Percentiles rank a stretch among this genome's conserved stretches.
Evolutionary conservation across 257 asterid genomes (phyloP).

Genomic region (Nicotiana attenuata): DNA sequence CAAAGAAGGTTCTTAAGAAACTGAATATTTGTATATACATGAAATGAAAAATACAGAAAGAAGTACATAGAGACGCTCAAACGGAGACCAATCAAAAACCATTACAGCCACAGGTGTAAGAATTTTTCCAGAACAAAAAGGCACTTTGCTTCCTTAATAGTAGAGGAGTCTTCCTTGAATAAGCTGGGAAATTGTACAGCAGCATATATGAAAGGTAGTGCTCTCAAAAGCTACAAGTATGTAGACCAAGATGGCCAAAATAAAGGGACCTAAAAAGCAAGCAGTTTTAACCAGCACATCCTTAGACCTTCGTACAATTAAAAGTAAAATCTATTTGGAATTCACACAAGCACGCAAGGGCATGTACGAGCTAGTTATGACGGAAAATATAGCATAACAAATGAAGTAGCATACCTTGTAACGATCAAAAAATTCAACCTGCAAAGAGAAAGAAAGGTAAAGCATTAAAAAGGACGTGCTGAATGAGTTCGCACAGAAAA

Average conservation of each 20-base stretch:
- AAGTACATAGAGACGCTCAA: background rate
- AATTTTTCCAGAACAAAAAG: background rate
- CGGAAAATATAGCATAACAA: background rate
- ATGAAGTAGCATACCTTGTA: constrained; percentile 60
- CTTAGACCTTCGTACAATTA: background rate
- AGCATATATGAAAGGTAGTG: background rate
- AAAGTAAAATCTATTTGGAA: constrained; percentile 1
- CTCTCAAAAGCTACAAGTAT: background rate
- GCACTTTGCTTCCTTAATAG: constrained; percentile 6
- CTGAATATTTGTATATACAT: background rate
- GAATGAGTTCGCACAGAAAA: background rate
- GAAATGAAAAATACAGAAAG: constrained; percentile 2
- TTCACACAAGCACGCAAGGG: background rate
- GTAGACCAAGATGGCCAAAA: constrained; percentile 1
- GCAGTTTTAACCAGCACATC: background rate
- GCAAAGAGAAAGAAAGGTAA: constrained; percentile 26
- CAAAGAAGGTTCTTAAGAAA: background rate
- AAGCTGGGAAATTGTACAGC: background rate
- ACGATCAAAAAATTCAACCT: constrained; percentile 90
- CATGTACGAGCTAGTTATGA: background rate
- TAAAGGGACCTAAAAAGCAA: constrained; percentile 1
- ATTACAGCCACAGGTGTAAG: background rate
- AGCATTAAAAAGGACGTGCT: constrained; percentile 18
- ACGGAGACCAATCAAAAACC: background rate
- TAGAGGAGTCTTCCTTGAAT: constrained; percentile 5